Base-by-base conservation (phyloP, 2,329 filamentous ascomycete species). In the Talaromyces albobiverticillius region DNA sequence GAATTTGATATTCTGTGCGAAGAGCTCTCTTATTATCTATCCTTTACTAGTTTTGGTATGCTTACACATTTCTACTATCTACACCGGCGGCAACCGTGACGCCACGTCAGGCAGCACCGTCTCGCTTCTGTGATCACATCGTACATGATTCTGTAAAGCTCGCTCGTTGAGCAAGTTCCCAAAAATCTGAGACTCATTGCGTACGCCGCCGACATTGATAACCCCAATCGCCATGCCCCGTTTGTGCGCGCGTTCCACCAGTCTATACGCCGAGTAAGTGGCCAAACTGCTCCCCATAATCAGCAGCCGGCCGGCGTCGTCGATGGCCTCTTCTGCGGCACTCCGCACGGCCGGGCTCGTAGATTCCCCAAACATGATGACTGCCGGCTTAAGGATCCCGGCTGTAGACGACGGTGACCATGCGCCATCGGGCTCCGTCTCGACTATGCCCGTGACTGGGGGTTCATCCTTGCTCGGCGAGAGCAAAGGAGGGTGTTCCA, bases 281-380 rank as follows among this genome's bases (percentile, higher is more conserved):
- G 94, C 94, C 46, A 97, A 79, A 57, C 90, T 96, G 32, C 90
- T 96, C 3, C 92, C 94, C 14, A 97, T 71, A 8, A 97, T 82
- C 20, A 97, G 76, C 32, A 97, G 72, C 56, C 84, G 83, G 5
- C 84, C 85, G 1, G 90, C 88, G 25, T 81, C 80, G 64, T 96
- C 89, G 47, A 97, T 84, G 11, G 88, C 88, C 25, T 83, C 75
- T 66, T 97, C 92, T 1, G 92, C 93, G 0, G 84, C 85, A 1
- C 76, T 70, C 69, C 95, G 96, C 32, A 92, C 85, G 1, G 73
- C 64, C 1, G 74, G 71, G 0, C 82, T 77, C 47, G 97, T 95
- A 56, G 84, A 92, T 72, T 97, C 94, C 14, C 94, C 94, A 69
- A 97, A 97, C 90, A 97, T 96, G 63, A 92, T 86, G 2, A 99